Base-by-base conservation (phyloP, 352 stramenopile genomes). In the Phytophthora chlamydospora region DNA sequence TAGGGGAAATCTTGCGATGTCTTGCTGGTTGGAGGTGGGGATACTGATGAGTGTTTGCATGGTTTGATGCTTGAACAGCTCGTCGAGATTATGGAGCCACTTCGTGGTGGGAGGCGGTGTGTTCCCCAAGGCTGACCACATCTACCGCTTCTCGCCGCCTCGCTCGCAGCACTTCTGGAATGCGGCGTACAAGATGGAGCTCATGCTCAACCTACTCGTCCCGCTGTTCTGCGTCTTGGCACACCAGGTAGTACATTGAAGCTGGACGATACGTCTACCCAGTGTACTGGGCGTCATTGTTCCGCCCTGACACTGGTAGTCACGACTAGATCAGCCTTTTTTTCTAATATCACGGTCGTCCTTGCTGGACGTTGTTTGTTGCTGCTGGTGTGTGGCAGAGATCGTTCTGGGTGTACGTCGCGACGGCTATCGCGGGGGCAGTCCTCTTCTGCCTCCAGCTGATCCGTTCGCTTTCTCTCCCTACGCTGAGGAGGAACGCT, bases 101-200 rank as follows among this genome's bases (percentile, higher is more conserved):
- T 85, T 83, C 46, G 84, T 90, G 4, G 80, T 89, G 10, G 84
- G 84, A 0, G 79, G 79, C 16, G 84, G 84, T 5, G 35, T 89
- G 21, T 91, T 91, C 54, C 81, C 84, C 1, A 90, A 87, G 49
- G 84, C 80, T 0, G 84, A 93, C 62, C 76, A 90, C 56, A 81
- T 93, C 44, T 94, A 92, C 53, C 74, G 83, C 36, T 94, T 92
- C 56, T 82, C 69, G 12, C 85, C 83, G 24, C 81, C 80, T 21
- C 71, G 83, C 11, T 90, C 83, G 48, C 75, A 80, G 45, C 79
- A 90, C 42, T 94, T 94, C 51, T 90, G 80, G 83, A 90, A 87
- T 41, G 83, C 83, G 1, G 80, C 81, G 13, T 92, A 89, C 66
- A 85, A 85, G 55, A 90, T 92, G 71, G 85, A 94, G 55, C 60